phyloP scores from a whole-genome alignment of 1,284 basidiomycete species.

The Naganishia albida region DNA sequence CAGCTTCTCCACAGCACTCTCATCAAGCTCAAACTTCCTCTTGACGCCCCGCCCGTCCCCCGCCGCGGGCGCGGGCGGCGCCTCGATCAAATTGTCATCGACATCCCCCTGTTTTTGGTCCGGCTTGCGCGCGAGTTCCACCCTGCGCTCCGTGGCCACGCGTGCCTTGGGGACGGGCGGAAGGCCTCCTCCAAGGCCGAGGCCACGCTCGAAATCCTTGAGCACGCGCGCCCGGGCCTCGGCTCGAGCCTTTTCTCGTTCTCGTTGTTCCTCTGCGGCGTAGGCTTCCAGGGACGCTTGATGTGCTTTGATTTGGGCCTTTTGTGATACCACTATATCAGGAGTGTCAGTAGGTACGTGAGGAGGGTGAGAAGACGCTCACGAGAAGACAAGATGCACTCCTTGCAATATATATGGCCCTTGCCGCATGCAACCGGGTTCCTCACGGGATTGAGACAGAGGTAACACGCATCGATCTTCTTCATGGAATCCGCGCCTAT shows the following conservation, averaged over 20 bases:
- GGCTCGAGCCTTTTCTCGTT: conserved; percentile 64
- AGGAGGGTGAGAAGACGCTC: not conserved
- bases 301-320: conserved; percentile 82
- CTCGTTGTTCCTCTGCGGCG: conserved; percentile 72
- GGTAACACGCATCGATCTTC: conserved; percentile 77
- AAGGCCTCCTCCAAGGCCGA: conserved; percentile 56
- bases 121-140: conserved; percentile 28
- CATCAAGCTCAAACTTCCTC: conserved; percentile 76
- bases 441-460: conserved; percentile 75
- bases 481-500: conserved; percentile 88
- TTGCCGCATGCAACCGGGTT: conserved; percentile 77
- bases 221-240: conserved; percentile 81
- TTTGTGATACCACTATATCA: conserved; percentile 65
- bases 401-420: conserved; percentile 84
- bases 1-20: conserved; percentile 67
- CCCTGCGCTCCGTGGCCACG: conserved; percentile 16
- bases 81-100: conserved; percentile 32
- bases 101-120: conserved; percentile 25
- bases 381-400: conserved; percentile 63
- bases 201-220: conserved; percentile 77
- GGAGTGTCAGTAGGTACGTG: conserved; percentile 35
- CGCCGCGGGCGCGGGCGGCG: conserved; percentile 35
- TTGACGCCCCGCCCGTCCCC: conserved; percentile 61
- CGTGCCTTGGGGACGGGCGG: not conserved
- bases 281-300: conserved; percentile 71